Conservation (phyloP, 2,329 filamentous ascomycete genomes). For the Kalaharituber pfeilii region DNA sequence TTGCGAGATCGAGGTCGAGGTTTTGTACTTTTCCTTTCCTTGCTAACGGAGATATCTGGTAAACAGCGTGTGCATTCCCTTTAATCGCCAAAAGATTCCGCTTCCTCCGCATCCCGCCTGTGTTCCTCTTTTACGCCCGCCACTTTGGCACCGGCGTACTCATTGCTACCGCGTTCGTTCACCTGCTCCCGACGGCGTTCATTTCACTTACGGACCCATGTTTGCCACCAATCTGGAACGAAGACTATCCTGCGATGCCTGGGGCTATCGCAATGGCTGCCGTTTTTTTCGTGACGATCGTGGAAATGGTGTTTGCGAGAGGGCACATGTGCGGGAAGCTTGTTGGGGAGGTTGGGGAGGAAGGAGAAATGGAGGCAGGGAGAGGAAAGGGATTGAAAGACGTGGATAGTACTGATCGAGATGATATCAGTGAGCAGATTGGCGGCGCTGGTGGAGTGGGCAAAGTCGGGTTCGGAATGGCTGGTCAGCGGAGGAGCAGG, state of each 20-base stretch:
- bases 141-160: constrained; percentile 68
- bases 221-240: constrained; percentile 31
- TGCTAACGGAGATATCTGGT: not conserved
- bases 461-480: not conserved
- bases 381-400: not conserved
- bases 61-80: constrained; percentile 47
- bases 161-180: constrained; percentile 70
- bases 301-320: constrained; percentile 38
- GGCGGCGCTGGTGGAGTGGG: not conserved
- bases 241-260: constrained; percentile 32
- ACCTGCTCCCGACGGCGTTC: constrained; percentile 53
- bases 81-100: constrained; percentile 44
- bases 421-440: not conserved
- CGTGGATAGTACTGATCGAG: not conserved
- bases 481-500: not conserved
- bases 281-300: constrained; percentile 33
- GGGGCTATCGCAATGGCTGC: constrained; percentile 32
- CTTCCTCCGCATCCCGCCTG: constrained; percentile 40
- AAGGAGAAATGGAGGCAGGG: constrained; percentile 11
- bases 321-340: constrained; percentile 6
- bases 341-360: constrained; percentile 6
- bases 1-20: too few species aligned
- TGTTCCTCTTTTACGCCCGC: constrained; percentile 48
- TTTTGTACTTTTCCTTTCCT: not conserved
- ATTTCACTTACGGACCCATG: constrained; percentile 49